phyloP scores from a whole-genome alignment of 371 early-diverging fungal genomes.

The Funneliformis caledonium region DNA sequence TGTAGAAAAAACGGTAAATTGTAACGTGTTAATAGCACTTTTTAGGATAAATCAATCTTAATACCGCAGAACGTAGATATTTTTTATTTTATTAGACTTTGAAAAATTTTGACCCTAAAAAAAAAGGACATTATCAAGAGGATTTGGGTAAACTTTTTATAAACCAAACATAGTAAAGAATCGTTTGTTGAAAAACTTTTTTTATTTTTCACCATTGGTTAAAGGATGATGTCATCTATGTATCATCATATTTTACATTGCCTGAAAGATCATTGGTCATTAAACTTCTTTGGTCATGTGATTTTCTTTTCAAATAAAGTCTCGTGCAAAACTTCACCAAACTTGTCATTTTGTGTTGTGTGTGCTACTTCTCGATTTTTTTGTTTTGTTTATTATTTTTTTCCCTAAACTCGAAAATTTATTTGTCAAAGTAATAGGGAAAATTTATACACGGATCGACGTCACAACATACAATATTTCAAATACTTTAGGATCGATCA shows the following conservation, averaged over 20 bases:
- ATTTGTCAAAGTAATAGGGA: neutral
- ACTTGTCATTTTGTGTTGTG: neutral
- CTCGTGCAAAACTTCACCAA: neutral
- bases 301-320: neutral
- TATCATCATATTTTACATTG: no score
- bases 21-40: no score
- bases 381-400: neutral
- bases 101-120: no score
- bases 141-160: no score
- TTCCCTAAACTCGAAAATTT: neutral
- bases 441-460: neutral
- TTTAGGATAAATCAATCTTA: no score
- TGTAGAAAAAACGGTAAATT: no score
- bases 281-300: neutral
- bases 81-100: no score
- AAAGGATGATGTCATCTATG: neutral
- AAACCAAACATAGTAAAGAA: no score
- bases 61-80: no score
- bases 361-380: neutral
- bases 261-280: neutral
- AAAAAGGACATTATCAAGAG: no score
- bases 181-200: no score
- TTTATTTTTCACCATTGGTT: no score
- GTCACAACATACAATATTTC: neutral
- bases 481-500: slow-evolving; percentile 11